These are phyloP conservation scores for Podospora anserina DNA, from an alignment of 495 filamentous ascomycete genomes.

Conservation along the genomic window DNA sequence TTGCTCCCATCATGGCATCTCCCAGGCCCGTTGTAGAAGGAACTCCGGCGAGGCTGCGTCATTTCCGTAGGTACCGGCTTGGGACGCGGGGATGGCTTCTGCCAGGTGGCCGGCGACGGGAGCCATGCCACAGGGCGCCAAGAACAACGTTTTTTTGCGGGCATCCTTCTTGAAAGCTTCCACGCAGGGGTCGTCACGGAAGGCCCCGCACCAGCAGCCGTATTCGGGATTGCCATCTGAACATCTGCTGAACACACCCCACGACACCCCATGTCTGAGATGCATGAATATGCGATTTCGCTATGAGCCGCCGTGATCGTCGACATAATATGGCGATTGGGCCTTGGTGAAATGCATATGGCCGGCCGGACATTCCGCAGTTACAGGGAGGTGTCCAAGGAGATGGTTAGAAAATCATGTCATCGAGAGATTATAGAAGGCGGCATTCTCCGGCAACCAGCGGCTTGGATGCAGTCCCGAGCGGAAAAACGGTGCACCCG, in stretches of 20 bases:
- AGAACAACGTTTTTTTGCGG: constrained; percentile 9
- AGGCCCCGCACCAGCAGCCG: not conserved
- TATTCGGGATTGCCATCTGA: constrained; percentile 7
- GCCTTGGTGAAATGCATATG: not conserved
- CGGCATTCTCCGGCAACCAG: not conserved
- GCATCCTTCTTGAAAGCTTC: constrained; percentile 22
- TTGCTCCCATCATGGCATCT: constrained; percentile 15
- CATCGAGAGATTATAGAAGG: not conserved
- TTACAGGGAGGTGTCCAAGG: not conserved
- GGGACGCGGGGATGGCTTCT: constrained; percentile 22
- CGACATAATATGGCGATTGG: not conserved
- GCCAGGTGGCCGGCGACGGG: not conserved
- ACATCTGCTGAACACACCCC: not conserved
- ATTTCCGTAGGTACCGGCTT: constrained; percentile 17
- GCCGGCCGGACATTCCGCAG: constrained; percentile 3
- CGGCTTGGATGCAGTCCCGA: not conserved
- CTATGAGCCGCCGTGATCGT: constrained; percentile 2
- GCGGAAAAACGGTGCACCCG: not conserved
- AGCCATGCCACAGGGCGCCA: constrained; percentile 17
- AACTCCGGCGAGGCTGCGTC: constrained; percentile 28
- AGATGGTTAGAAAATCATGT: not conserved
- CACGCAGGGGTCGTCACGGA: constrained; percentile 20
- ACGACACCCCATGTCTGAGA: constrained; percentile 7
- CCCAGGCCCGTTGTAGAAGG: constrained; percentile 34
- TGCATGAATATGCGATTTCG: constrained; percentile 23